These are phyloP conservation scores for Heterobasidion irregulare DNA, from an alignment of 1,284 basidiomycete species.

Conservation along the genomic window DNA sequence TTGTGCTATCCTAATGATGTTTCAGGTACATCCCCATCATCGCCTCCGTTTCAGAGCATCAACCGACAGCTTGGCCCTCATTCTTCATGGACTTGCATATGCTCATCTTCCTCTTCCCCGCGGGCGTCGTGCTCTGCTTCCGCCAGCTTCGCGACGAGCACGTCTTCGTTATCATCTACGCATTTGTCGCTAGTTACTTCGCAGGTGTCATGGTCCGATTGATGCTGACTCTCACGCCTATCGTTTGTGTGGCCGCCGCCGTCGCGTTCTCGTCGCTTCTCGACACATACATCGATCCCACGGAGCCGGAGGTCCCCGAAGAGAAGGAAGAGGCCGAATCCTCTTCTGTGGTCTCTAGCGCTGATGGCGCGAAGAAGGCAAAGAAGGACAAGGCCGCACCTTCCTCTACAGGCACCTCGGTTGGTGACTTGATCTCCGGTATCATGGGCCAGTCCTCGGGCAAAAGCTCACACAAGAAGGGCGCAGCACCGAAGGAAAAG, in stretches of 20 bases:
- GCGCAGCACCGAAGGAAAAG: conserved; percentile 19
- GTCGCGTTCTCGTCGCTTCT: conserved; percentile 86
- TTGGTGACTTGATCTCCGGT: conserved; percentile 36
- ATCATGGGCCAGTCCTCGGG: conserved; percentile 23
- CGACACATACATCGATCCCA: conserved; percentile 82
- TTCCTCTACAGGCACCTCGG: conserved; percentile 21
- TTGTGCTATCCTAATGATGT: conserved; percentile 1
- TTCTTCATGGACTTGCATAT: conserved; percentile 99
- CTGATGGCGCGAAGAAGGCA: conserved; percentile 42
- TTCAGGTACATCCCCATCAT: conserved; percentile 93
- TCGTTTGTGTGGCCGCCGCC: conserved; percentile 88
- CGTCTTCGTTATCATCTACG: conserved; percentile 98
- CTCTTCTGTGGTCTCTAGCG: conserved; percentile 15
- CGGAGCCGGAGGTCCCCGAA: conserved; percentile 40
- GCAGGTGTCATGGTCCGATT: conserved; percentile 99
- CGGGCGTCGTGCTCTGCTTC: conserved; percentile 93
- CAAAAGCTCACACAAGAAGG: conserved; percentile 19
- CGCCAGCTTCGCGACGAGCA: conserved; percentile 93
- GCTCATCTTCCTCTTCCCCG: conserved; percentile 97
- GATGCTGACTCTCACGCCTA: conserved; percentile 89
- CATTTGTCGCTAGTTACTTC: conserved; percentile 94
- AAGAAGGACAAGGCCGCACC: conserved; percentile 29
- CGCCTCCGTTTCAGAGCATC: conserved; percentile 99
- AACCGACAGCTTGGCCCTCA: conserved; percentile 98
- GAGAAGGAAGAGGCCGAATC: conserved; percentile 25